These are phyloP conservation scores for Colletotrichum orbiculare DNA, from an alignment of 2,329 filamentous ascomycete genomes.

Conservation along the genomic window DNA sequence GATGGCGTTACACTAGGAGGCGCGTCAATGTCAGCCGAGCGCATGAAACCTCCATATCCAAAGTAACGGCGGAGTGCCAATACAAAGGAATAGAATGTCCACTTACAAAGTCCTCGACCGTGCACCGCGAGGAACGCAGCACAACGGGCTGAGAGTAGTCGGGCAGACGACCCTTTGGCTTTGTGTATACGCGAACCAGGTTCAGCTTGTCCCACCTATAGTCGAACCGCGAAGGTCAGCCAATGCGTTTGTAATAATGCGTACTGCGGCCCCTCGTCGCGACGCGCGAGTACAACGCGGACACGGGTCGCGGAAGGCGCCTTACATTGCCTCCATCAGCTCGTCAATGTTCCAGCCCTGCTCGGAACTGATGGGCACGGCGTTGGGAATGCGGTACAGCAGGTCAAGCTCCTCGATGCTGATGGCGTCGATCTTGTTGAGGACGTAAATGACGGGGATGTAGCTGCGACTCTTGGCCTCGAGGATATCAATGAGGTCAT, in stretches of 20 bases:
- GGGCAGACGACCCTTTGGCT: conserved; percentile 93
- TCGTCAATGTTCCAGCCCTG: conserved; percentile 99
- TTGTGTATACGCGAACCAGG: conserved; percentile 93
- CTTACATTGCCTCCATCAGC: conserved; percentile 89
- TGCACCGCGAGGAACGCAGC: conserved; percentile 82
- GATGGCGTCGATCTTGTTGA: conserved; percentile 99
- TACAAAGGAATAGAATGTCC: conserved; percentile 1
- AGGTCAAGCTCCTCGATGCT: conserved; percentile 97
- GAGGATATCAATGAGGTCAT: conserved; percentile 95
- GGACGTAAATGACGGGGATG: conserved; percentile 97
- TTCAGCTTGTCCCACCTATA: conserved; percentile 90
- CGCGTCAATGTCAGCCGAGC: background rate
- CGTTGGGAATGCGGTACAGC: conserved; percentile 95
- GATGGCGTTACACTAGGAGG: conserved; percentile 87
- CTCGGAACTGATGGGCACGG: conserved; percentile 96
- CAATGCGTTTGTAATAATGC: background rate
- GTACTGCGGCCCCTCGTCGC: background rate
- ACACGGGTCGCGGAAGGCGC: background rate
- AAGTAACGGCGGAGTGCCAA: too few relatives aligned
- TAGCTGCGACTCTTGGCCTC: conserved; percentile 96
- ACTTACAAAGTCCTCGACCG: conserved; percentile 96
- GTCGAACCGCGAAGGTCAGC: conserved; percentile 18
- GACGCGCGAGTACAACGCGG: conserved; percentile 7
- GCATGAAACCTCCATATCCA: conserved; percentile 1
- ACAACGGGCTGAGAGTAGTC: conserved; percentile 95